Evolutionary conservation across 176 grass and related monocot genomes (phyloP).

Genomic region (Puya raimondii): DNA sequence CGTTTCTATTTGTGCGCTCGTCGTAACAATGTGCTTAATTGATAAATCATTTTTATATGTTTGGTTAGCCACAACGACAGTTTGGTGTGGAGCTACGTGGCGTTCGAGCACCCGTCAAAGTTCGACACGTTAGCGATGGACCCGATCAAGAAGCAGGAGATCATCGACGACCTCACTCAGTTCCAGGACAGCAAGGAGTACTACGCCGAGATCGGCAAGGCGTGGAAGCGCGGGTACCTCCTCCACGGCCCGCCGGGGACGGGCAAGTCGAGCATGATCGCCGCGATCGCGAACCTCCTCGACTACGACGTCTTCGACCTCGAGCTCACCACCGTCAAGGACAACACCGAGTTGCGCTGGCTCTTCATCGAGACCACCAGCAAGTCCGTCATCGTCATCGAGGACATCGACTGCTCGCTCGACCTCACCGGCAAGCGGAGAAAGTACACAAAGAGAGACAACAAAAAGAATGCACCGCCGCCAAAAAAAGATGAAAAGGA

Average conservation of each 20-base stretch:
- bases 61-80: background rate
- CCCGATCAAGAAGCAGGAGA: conserved; percentile 26
- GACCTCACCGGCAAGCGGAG: conserved; percentile 51
- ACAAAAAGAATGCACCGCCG: conserved; percentile 10
- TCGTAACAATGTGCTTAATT: too few relatives aligned
- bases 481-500: background rate
- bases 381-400: conserved; percentile 65
- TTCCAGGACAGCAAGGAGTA: conserved; percentile 53
- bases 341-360: conserved; percentile 58
- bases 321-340: conserved; percentile 50
- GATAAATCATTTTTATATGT: too few relatives aligned
- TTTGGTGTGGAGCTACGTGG: conserved; percentile 46
- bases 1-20: too few relatives aligned
- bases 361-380: conserved; percentile 65
- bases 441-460: background rate
- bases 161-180: conserved; percentile 42
- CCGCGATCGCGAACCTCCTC: conserved; percentile 62
- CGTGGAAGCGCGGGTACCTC: conserved; percentile 56
- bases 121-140: conserved; percentile 65
- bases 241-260: conserved; percentile 35
- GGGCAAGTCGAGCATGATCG: conserved; percentile 76
- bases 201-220: conserved; percentile 53
- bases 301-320: conserved; percentile 67
- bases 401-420: conserved; percentile 69
- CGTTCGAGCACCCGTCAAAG: conserved; percentile 58